Percentiles rank a stretch among this genome's conserved stretches.
Conservation (phyloP, 75 land plant species). For the Pinus taeda region DNA sequence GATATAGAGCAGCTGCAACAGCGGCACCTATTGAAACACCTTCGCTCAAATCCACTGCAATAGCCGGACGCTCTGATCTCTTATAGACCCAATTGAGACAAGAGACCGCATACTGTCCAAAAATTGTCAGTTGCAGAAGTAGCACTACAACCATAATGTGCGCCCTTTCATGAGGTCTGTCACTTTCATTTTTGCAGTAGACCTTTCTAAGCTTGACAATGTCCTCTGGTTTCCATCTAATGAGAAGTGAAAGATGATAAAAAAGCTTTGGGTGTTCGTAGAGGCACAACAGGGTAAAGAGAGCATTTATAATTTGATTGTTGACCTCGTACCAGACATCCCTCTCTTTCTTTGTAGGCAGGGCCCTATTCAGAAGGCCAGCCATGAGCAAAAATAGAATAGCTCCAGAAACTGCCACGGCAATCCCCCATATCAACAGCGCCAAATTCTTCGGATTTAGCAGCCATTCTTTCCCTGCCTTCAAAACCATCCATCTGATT, state of each 20-base stretch:
- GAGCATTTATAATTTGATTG: constrained; percentile 85
- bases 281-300: constrained; percentile 75
- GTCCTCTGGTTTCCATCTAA: constrained; percentile 64
- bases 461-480: constrained; percentile 52
- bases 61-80: constrained; percentile 57
- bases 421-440: constrained; percentile 55
- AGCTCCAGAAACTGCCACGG: constrained; percentile 62
- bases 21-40: constrained; percentile 60
- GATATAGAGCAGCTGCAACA: constrained; percentile 62
- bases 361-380: constrained; percentile 59
- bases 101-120: constrained; percentile 74
- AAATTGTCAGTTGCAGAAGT: constrained; percentile 75
- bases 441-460: constrained; percentile 71
- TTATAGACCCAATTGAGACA: constrained; percentile 82
- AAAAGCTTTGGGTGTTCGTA: constrained; percentile 72
- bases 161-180: constrained; percentile 68
- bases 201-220: constrained; percentile 41
- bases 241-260: constrained; percentile 60
- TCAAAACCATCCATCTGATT: constrained; percentile 50
- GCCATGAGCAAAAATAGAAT: constrained; percentile 76
- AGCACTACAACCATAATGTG: constrained; percentile 72
- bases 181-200: constrained; percentile 70
- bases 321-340: constrained; percentile 74
- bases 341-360: constrained; percentile 52
- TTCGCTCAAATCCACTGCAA: constrained; percentile 55